These are phyloP conservation scores for Metschnikowia continentalis DNA, from an alignment of 805 yeast genomes.

Conservation along the genomic window DNA sequence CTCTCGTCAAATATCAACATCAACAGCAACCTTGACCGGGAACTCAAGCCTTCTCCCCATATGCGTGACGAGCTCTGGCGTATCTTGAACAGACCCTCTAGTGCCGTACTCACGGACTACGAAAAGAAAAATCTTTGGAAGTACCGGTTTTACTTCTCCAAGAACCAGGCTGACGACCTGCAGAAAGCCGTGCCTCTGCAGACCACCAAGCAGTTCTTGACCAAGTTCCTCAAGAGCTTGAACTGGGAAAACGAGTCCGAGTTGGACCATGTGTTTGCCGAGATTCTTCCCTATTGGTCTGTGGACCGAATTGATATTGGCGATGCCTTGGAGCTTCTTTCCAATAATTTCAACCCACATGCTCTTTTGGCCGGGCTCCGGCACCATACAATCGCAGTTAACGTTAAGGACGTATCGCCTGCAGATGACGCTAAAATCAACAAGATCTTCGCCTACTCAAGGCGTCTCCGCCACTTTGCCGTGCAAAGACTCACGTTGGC, in stretches of 20 bases:
- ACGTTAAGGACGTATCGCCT: slow-evolving; percentile 13
- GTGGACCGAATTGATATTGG: slow-evolving; percentile 74
- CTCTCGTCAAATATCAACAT: slow-evolving; percentile 76
- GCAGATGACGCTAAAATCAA: slow-evolving; percentile 28
- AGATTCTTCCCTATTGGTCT: slow-evolving; percentile 58
- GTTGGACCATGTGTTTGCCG: slow-evolving; percentile 67
- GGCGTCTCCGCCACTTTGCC: slow-evolving; percentile 78
- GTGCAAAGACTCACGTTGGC: slow-evolving; percentile 79
- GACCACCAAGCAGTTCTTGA: slow-evolving; percentile 47
- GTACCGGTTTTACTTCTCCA: slow-evolving; percentile 67
- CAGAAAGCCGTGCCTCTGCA: slow-evolving; percentile 37
- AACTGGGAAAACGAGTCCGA: slow-evolving; percentile 86
- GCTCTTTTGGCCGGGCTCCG: slow-evolving; percentile 20
- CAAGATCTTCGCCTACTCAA: slow-evolving; percentile 37
- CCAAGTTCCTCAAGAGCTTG: slow-evolving; percentile 81
- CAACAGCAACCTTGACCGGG: slow-evolving; percentile 72
- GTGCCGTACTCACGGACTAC: slow-evolving; percentile 71
- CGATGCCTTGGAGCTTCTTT: slow-evolving; percentile 80
- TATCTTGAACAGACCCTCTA: slow-evolving; percentile 76
- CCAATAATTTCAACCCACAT: slow-evolving; percentile 64
- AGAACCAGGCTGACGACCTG: slow-evolving; percentile 29
- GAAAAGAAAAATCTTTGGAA: slow-evolving; percentile 90
- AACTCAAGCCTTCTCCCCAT: slow-evolving; percentile 82
- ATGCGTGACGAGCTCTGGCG: slow-evolving; percentile 66
- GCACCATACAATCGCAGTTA: slow-evolving; percentile 11